A percentile compares a stretch with the other conserved stretches of the same genome.
These are phyloP conservation scores for Kandelia obovata DNA, from an alignment of 345 rosid genomes.

Conservation along the genomic window DNA sequence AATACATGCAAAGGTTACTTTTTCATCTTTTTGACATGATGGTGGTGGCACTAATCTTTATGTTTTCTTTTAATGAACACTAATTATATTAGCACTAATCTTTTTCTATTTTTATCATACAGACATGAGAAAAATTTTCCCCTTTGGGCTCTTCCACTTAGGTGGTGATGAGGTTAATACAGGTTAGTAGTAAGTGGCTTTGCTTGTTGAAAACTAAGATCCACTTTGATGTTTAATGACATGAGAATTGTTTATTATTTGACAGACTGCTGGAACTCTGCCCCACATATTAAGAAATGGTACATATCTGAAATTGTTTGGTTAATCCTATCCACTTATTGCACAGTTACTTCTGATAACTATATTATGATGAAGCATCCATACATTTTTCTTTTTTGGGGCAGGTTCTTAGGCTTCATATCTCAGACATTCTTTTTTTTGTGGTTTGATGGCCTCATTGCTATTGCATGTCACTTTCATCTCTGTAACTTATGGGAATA, in stretches of 20 bases:
- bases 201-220: slow-evolving; percentile 8
- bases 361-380: no score
- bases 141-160: slow-evolving; percentile 92
- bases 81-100: background rate
- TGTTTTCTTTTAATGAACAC: background rate
- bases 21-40: background rate
- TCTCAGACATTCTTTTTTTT: background rate
- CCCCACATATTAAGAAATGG: slow-evolving; percentile 79
- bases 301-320: slow-evolving; percentile 27
- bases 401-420: background rate
- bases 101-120: slow-evolving; percentile 6
- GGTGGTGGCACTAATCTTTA: background rate
- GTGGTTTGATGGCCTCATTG: slow-evolving; percentile 5
- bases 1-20: background rate
- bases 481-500: background rate
- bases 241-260: slow-evolving; percentile 19
- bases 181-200: slow-evolving; percentile 38
- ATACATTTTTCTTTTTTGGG: no score
- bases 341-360: no score
- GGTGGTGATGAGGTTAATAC: slow-evolving; percentile 98
- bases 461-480: background rate
- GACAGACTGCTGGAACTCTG: slow-evolving; percentile 81
- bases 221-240: slow-evolving; percentile 10
- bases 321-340: background rate
- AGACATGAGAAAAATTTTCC: slow-evolving; percentile 90